Conservation (phyloP, 495 filamentous ascomycete genomes). For the Aspergillus sparsus region DNA sequence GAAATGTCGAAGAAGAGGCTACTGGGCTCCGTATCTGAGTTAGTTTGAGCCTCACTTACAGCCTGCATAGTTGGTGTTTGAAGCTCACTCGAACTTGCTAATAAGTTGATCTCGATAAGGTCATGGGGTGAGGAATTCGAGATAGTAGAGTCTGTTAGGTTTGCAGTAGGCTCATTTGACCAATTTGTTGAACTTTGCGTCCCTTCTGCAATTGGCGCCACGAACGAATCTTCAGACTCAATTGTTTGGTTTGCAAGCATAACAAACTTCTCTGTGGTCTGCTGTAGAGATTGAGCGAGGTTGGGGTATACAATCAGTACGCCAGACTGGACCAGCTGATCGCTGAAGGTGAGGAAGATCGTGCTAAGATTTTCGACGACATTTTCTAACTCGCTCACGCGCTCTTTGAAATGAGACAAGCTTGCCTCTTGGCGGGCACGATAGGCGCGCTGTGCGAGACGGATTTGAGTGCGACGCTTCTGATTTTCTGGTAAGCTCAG, state of each 20-base stretch:
- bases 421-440: slow-evolving; percentile 1
- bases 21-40: neutral
- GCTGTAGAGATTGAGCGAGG: neutral
- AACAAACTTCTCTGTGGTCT: neutral
- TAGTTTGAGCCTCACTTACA: too few species aligned
- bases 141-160: too few species aligned
- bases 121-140: too few species aligned
- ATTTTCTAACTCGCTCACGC: neutral
- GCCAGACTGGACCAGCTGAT: neutral
- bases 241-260: neutral
- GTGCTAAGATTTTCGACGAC: neutral
- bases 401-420: neutral
- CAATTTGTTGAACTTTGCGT: neutral
- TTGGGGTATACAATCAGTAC: neutral
- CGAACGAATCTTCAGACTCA: neutral
- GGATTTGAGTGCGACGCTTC: neutral
- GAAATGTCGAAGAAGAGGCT: neutral
- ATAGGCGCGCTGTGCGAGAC: neutral
- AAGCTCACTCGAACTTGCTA: too few species aligned
- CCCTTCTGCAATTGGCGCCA: neutral
- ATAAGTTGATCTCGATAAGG: too few species aligned
- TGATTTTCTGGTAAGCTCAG: neutral
- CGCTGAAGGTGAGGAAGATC: neutral
- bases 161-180: neutral
- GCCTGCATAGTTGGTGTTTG: too few species aligned